These are phyloP conservation scores for Gynostemma pentaphyllum DNA, from an alignment of 306 rosid genomes.

Conservation along the genomic window DNA sequence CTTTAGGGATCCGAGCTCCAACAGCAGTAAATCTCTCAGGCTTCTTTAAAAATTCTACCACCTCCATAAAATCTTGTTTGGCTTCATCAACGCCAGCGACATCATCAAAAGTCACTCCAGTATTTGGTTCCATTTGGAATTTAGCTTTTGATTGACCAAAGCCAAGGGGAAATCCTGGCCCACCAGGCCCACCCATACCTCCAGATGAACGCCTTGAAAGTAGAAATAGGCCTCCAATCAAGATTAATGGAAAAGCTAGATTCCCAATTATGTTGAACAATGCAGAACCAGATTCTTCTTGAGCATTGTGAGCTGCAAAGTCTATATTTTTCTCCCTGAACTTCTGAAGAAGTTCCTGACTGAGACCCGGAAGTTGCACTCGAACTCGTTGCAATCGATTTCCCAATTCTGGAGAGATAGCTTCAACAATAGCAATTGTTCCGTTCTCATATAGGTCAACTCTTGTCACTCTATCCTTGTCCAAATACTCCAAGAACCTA, in stretches of 20 bases:
- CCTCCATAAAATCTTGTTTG: constrained; percentile 90
- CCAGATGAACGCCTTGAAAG: constrained; percentile 82
- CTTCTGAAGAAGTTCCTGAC: constrained; percentile 83
- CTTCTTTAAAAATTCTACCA: constrained; percentile 77
- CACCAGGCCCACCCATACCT: constrained; percentile 87
- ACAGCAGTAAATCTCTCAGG: constrained; percentile 92
- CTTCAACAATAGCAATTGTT: constrained; percentile 72
- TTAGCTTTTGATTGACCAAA: constrained; percentile 88
- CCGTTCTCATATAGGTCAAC: constrained; percentile 80
- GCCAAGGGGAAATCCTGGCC: constrained; percentile 68
- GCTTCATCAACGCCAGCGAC: constrained; percentile 97
- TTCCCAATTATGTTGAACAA: constrained; percentile 69
- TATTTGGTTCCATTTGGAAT: constrained; percentile 89
- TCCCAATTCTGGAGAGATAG: constrained; percentile 73
- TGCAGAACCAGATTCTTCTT: constrained; percentile 74
- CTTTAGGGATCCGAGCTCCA: constrained; percentile 92
- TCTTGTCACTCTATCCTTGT: constrained; percentile 67
- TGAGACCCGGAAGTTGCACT: constrained; percentile 84
- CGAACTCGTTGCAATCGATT: constrained; percentile 75
- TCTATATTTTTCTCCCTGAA: constrained; percentile 82
- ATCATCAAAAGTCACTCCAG: constrained; percentile 88
- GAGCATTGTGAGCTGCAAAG: constrained; percentile 89
- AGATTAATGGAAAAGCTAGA: constrained; percentile 68
- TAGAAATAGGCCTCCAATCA: constrained; percentile 77
- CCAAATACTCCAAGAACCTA: constrained; percentile 74